These are phyloP conservation scores for Hymenoscyphus occultus DNA, from an alignment of 2,329 filamentous ascomycete species.

Conservation along the genomic window DNA sequence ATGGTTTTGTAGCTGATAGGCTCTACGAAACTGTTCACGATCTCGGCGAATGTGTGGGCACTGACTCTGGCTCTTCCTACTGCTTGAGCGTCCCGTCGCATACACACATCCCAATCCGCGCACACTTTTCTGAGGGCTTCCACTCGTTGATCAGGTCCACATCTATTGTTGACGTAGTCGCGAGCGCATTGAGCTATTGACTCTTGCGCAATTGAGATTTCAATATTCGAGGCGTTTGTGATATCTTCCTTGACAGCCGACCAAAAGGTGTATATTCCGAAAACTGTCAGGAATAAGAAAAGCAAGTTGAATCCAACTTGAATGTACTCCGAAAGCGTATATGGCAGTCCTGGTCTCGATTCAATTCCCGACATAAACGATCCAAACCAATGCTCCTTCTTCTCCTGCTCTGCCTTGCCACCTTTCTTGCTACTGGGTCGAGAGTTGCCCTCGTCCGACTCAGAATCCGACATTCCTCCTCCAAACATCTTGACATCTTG, in stretches of 20 bases:
- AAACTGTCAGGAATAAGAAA: slow-evolving; percentile 45
- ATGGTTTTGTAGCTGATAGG: slow-evolving; percentile 83
- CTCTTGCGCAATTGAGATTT: slow-evolving; percentile 64
- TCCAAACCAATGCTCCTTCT: slow-evolving; percentile 40
- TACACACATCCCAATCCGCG: slow-evolving; percentile 80
- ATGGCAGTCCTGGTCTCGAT: slow-evolving; percentile 61
- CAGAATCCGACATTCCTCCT: slow-evolving; percentile 38
- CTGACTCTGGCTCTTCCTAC: slow-evolving; percentile 78
- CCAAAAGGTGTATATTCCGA: slow-evolving; percentile 33
- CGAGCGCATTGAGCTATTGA: slow-evolving; percentile 79
- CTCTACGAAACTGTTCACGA: slow-evolving; percentile 91
- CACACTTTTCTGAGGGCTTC: slow-evolving; percentile 75
- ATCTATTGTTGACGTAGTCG: slow-evolving; percentile 74
- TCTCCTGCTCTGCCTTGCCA: slow-evolving; percentile 34
- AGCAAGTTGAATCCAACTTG: slow-evolving; percentile 54
- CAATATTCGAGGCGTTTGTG: slow-evolving; percentile 52
- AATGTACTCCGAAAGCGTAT: slow-evolving; percentile 64
- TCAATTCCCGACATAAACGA: slow-evolving; percentile 61
- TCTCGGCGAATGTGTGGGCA: slow-evolving; percentile 84
- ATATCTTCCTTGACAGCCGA: slow-evolving; percentile 34
- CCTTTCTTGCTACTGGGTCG: slow-evolving; percentile 38
- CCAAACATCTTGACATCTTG: slow-evolving; percentile 41
- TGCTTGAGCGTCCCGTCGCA: slow-evolving; percentile 75
- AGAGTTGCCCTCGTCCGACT: slow-evolving; percentile 38
- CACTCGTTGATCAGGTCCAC: slow-evolving; percentile 60